Conservation (phyloP, 2,329 filamentous ascomycete species). For the Claviceps monticola region DNA sequence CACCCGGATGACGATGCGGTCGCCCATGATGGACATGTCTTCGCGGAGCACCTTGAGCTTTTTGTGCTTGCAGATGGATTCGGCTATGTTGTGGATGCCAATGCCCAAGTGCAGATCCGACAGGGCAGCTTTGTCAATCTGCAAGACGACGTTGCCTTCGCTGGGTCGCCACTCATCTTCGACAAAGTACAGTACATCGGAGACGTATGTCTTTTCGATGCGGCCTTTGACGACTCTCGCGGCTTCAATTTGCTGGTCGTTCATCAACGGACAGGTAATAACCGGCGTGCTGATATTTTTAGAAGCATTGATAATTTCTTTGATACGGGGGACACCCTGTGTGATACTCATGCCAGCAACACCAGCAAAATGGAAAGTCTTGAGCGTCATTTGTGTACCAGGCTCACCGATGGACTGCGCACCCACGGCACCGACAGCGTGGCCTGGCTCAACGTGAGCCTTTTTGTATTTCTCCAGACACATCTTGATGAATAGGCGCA, state of each 20-base stretch:
- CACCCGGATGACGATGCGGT: constrained; percentile 62
- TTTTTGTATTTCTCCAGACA: constrained; percentile 85
- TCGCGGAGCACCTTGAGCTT: constrained; percentile 62
- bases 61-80: constrained; percentile 65
- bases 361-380: constrained; percentile 99
- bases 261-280: constrained; percentile 74
- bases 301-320: constrained; percentile 99
- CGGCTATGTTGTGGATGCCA: constrained; percentile 54
- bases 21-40: constrained; percentile 46
- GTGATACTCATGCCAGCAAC: constrained; percentile 99
- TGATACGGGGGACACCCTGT: constrained; percentile 97
- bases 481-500: constrained; percentile 62
- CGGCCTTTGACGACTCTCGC: constrained; percentile 86
- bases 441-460: constrained; percentile 84
- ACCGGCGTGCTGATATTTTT: constrained; percentile 89
- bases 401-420: constrained; percentile 97
- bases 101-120: constrained; percentile 73
- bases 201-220: constrained; percentile 87
- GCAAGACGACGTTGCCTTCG: constrained; percentile 53
- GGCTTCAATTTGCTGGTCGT: constrained; percentile 58
- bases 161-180: constrained; percentile 76
- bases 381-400: constrained; percentile 96
- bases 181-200: constrained; percentile 66
- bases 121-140: constrained; percentile 68
- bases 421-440: constrained; percentile 89